A percentile compares a stretch with the other conserved stretches of the same genome.
Evolutionary conservation across 2,329 filamentous ascomycete species (phyloP).

Genomic region (Bipolaris zeicola): DNA sequence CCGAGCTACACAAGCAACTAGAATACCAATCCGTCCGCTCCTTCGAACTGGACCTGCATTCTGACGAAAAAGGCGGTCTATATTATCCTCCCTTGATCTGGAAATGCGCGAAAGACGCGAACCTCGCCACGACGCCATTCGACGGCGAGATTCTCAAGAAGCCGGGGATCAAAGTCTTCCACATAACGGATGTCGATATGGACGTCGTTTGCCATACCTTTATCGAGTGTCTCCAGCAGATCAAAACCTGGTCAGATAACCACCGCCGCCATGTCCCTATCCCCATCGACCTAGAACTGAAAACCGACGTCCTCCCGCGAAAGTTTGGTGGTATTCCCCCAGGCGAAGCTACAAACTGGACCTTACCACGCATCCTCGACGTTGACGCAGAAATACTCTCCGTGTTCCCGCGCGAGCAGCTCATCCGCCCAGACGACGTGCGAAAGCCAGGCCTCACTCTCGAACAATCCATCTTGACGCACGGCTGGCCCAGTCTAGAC

Average conservation of each 20-base stretch:
- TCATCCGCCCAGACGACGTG: conserved; percentile 57
- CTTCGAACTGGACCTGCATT: conserved; percentile 57
- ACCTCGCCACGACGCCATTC: conserved; percentile 48
- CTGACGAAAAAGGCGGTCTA: conserved; percentile 56
- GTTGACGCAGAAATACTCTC: conserved; percentile 57
- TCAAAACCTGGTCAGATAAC: conserved; percentile 54
- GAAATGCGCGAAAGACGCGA: conserved; percentile 48
- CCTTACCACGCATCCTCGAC: conserved; percentile 49
- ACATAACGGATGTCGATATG: conserved; percentile 58
- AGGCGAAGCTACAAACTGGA: conserved; percentile 50
- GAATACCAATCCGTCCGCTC: conserved; percentile 55
- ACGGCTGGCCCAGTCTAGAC: conserved; percentile 58
- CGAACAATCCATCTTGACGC: conserved; percentile 53
- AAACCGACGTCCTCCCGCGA: conserved; percentile 46
- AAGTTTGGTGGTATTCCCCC: too few relatives aligned
- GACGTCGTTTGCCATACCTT: conserved; percentile 56
- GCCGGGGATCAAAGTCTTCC: conserved; percentile 57
- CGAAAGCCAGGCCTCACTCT: conserved; percentile 51
- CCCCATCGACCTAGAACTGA: conserved; percentile 58
- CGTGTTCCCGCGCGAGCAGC: conserved; percentile 49
- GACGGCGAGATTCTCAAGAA: conserved; percentile 49
- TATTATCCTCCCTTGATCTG: conserved; percentile 55
- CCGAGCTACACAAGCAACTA: conserved; percentile 53
- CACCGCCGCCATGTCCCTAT: conserved; percentile 55
- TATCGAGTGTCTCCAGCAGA: conserved; percentile 50